Evolutionary conservation across 306 rosid genomes (phyloP), one percentile per base, ranked within the genome.

Genomic region (Amphicarpaea edgeworthii): DNA sequence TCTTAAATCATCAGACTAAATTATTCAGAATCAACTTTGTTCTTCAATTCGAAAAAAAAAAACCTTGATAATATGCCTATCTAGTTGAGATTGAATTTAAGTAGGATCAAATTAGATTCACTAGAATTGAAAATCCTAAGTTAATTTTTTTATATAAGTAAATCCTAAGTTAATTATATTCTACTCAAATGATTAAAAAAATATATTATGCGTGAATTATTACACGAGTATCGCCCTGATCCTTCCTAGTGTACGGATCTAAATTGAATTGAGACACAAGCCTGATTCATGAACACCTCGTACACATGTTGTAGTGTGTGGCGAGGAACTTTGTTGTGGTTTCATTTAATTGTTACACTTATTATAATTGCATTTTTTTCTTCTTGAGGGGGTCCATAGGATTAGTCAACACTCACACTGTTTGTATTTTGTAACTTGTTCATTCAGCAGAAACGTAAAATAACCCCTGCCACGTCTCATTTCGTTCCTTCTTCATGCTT

Each of bases 401-500:
- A 64, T 38, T 63, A 64, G 50, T 64, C 17, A 64, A 64, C 50
- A 64, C 16, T 17, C 2, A 1, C 9, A 64, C 32, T 64, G 50
- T 38, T 64, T 64, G 50, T 64, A 64, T 19, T 37, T 5, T 71
- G 64, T n/a, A 65, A 8, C 12, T 0, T 30, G 1, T 34, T 34
- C 40, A 21, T 34, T 34, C 40, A 21, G 55, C 50, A 11, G 30
- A 11, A 51, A 12, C 7, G 43, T 37, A 34, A 51, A 42, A 55
- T 24, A 57, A 58, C n/a, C 51, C 15, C 28, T n/a, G 26, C 28
- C 15, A 21, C 24, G 49, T 75, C 24, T 43, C 47, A n/a, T 23
- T 50, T 77, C 30, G 45, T 65, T 68, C 60, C 71, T 71, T 82
- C 51, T 66, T 23, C 61, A 72, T 80, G 66, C 85, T 77, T 81